Conservation (phyloP, 805 yeast genomes). For the Kuraishia piskuri region DNA sequence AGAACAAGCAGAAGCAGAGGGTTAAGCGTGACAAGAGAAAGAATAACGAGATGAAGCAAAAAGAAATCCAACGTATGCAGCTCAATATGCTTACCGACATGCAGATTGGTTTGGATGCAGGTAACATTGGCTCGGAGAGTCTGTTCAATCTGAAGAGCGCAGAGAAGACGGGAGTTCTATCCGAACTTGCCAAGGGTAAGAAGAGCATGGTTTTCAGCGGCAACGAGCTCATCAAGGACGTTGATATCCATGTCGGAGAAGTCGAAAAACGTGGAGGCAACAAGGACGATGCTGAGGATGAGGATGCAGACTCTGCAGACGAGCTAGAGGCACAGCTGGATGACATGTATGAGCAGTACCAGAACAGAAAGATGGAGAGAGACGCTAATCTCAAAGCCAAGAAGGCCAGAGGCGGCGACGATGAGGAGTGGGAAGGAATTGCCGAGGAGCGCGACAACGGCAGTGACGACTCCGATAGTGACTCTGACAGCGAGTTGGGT, state of each 20-base stretch:
- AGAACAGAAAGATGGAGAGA: constrained; percentile 56
- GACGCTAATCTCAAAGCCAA: constrained; percentile 66
- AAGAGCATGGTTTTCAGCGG: constrained; percentile 51
- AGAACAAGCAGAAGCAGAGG: constrained; percentile 61
- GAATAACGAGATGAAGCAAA: constrained; percentile 75
- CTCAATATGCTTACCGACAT: constrained; percentile 92
- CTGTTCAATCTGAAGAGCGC: constrained; percentile 81
- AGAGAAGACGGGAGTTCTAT: constrained; percentile 75
- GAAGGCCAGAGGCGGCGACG: constrained; percentile 64
- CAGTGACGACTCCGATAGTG: constrained; percentile 14
- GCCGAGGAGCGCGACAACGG: constrained; percentile 32
- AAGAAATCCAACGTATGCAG: constrained; percentile 85
- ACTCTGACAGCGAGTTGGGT: constrained; percentile 5
- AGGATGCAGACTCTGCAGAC: constrained; percentile 40
- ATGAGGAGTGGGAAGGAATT: constrained; percentile 79
- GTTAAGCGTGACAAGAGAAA: constrained; percentile 75
- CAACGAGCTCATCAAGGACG: constrained; percentile 45
- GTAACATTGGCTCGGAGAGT: constrained; percentile 66
- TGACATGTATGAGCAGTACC: constrained; percentile 68
- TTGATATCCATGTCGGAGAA: constrained; percentile 43
- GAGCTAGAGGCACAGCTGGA: constrained; percentile 77
- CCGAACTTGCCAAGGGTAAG: constrained; percentile 70
- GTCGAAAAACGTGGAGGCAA: not conserved
- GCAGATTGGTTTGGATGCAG: constrained; percentile 92
- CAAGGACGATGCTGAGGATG: constrained; percentile 26